These are phyloP conservation scores for Erodium texanum DNA, from an alignment of 441 rosid genomes.

Conservation along the genomic window DNA sequence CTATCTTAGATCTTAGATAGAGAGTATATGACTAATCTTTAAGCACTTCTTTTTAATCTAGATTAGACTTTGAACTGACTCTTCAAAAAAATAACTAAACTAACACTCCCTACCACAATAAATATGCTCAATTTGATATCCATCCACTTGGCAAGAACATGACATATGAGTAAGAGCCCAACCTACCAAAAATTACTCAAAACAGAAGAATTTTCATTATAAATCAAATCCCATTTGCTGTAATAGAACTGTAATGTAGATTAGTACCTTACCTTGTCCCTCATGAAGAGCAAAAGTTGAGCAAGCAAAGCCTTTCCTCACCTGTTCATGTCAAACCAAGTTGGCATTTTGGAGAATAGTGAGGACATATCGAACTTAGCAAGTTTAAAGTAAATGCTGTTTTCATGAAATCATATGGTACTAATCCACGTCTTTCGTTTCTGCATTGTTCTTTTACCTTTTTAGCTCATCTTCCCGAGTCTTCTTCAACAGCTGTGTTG, in stretches of 20 bases:
- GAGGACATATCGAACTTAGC: neutral
- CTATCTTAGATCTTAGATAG: no score
- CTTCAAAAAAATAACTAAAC: no score
- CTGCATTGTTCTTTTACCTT: neutral
- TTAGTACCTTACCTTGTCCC: neutral
- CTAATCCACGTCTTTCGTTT: neutral
- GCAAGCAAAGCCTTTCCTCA: neutral
- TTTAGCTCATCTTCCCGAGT: conserved; percentile 2
- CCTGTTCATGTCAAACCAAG: neutral
- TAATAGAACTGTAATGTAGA: neutral
- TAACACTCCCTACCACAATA: neutral
- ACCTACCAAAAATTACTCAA: neutral
- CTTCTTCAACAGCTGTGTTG: neutral
- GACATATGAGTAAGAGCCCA: neutral
- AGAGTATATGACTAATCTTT: no score
- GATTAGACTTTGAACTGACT: no score
- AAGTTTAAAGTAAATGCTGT: neutral
- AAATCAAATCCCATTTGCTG: conserved; percentile 3
- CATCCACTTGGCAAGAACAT: conserved; percentile 3
- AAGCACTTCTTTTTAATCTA: no score
- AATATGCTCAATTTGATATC: neutral
- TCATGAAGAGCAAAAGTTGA: neutral
- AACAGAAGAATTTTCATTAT: neutral
- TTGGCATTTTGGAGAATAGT: neutral
- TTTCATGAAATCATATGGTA: neutral